Evolutionary conservation across 2,329 filamentous ascomycete species (phyloP).

Genomic region (Ascochyta rabiei): DNA sequence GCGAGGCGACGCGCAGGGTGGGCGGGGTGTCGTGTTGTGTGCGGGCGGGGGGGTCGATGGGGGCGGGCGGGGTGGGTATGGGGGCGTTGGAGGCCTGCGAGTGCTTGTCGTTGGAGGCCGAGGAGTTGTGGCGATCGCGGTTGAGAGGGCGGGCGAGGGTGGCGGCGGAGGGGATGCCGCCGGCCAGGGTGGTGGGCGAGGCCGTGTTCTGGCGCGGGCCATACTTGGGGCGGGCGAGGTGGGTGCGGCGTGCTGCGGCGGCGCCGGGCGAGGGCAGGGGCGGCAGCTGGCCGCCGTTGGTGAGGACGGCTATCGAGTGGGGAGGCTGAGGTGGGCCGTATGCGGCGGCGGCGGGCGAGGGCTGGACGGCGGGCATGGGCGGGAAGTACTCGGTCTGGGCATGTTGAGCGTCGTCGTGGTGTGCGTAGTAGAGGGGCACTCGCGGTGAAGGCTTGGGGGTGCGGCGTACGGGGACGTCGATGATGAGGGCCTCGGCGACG

Average conservation of each 20-base stretch:
- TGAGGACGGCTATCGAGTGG: conserved; percentile 77
- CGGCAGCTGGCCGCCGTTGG: conserved; percentile 75
- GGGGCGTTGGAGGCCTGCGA: conserved; percentile 55
- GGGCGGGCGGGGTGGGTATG: conserved; percentile 60
- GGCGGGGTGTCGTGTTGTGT: conserved; percentile 51
- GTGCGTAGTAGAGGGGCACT: conserved; percentile 58
- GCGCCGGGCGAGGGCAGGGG: conserved; percentile 83
- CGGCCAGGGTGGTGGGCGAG: conserved; percentile 71
- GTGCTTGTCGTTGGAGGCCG: conserved; percentile 53
- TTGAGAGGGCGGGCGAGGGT: conserved; percentile 36
- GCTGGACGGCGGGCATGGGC: conserved; percentile 59
- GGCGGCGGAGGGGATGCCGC: conserved; percentile 49
- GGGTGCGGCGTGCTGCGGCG: conserved; percentile 26
- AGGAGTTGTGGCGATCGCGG: conserved; percentile 49
- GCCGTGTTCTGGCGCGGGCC: conserved; percentile 73
- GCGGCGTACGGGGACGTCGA: conserved; percentile 78
- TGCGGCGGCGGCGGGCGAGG: conserved; percentile 48
- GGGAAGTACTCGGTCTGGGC: conserved; percentile 83
- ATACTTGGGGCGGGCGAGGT: conserved; percentile 66
- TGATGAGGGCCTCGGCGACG: conserved; percentile 87
- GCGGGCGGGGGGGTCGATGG: conserved; percentile 51
- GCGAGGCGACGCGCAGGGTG: conserved; percentile 57
- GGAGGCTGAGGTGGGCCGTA: conserved; percentile 48
- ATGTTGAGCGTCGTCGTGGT: conserved; percentile 69
- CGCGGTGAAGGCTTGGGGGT: conserved; percentile 83